Base-by-base conservation (phyloP, 2,329 filamentous ascomycete genomes). In the Pestalotiopsis sp. region DNA sequence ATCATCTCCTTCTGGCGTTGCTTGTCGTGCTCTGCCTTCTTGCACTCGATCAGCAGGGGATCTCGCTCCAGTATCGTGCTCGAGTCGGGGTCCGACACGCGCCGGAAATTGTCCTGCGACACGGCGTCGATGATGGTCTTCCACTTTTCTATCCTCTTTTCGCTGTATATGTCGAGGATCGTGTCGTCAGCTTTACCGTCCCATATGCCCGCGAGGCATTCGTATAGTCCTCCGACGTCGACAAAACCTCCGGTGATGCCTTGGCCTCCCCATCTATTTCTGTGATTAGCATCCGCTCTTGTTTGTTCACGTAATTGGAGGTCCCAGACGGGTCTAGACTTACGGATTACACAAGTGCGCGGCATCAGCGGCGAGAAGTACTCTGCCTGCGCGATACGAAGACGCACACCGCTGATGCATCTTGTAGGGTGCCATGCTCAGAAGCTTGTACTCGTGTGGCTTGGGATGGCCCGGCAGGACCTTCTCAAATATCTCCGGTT, bases 221-320 rank as follows among this genome's bases (percentile, higher is more conserved):
- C 88, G 68, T 84, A 88, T 5, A 91, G 81, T 0, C 87, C 87
- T 12, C 87, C 88, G 2, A 89, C 83, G 71, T 91, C 89, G n/a
- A 88, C 87, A 67, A 91, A 87, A 0, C 89, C 89, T 5, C 88
- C 88, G 0, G 88, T 91, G 64, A 91, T 84, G 1, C 89, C 89
- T 17, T 91, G 80, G 0, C 89, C 89, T 60, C 89, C 89, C 77
- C 85, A 85, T 17, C 63, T 66, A 13, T 12, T 17, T 23, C 6
- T 12, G 25, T 56, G 6, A 52, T 27, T 27, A 27, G 3, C 25
- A 27, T 27, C 25, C 4, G 25, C 25, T 27, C 25, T 4, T 27
- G 25, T 27, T 27, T 4, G 25, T 27, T 27, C 25, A 27, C 25
- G 4, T 27, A 3, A 27, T 27, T 27, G 25, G 4, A 27, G 25